phyloP scores from a whole-genome alignment of 345 rosid species.

The Citrus cavaleriei region DNA sequence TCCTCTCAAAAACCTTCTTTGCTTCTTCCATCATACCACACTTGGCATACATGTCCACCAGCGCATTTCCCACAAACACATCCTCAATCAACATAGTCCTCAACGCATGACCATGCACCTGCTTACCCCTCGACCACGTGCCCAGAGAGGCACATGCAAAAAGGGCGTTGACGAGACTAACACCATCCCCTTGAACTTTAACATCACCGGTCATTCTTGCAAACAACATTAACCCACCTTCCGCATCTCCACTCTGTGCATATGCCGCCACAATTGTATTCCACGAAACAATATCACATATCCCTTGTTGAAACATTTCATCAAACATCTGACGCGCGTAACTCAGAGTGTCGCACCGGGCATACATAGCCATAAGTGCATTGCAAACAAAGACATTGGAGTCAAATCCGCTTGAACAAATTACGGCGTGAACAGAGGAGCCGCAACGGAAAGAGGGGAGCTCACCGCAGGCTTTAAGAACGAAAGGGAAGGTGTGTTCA shows the following conservation, averaged over 20 bases:
- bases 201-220: conserved; percentile 40
- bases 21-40: conserved; percentile 68
- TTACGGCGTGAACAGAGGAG: conserved; percentile 46
- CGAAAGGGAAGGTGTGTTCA: conserved; percentile 68
- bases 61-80: conserved; percentile 65
- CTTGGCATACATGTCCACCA: conserved; percentile 88
- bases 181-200: conserved; percentile 38
- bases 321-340: conserved; percentile 67
- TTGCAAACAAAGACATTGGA: conserved; percentile 70
- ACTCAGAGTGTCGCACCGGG: conserved; percentile 45
- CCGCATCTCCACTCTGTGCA: conserved; percentile 44
- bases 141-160: conserved; percentile 60
- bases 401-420: conserved; percentile 40
- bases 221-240: conserved; percentile 44
- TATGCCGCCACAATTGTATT: conserved; percentile 59
- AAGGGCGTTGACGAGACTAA: conserved; percentile 68
- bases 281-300: conserved; percentile 72
- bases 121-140: conserved; percentile 38
- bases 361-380: conserved; percentile 61
- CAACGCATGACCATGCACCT: conserved; percentile 54
- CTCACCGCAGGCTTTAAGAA: conserved; percentile 75
- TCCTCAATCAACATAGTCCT: conserved; percentile 50
- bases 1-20: conserved; percentile 45
- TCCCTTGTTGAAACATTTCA: conserved; percentile 42
- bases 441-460: conserved; percentile 37